Evolutionary conservation across 108 stramenopile species (phyloP).

Genomic region (Cyclostephanos invisitatus): DNA sequence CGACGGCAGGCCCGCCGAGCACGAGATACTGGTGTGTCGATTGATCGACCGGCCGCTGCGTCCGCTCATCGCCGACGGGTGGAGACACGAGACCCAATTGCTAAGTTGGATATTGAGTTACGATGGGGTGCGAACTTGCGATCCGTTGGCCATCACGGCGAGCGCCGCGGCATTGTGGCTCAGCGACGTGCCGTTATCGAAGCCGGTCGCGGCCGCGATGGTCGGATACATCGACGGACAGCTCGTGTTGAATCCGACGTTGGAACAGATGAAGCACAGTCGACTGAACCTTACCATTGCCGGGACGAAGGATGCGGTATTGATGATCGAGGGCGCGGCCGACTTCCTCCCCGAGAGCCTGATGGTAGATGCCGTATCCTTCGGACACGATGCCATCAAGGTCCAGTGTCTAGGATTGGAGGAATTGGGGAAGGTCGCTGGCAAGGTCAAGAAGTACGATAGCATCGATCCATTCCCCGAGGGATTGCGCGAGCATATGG

Average conservation of each 20-base stretch:
- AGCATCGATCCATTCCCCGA: slow-evolving; percentile 50
- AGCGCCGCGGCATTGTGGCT: slow-evolving; percentile 72
- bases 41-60: slow-evolving; percentile 95
- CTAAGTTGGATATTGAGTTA: slow-evolving; percentile 90
- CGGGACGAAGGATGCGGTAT: slow-evolving; percentile 86
- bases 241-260: slow-evolving; percentile 75
- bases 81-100: slow-evolving; percentile 94
- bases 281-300: slow-evolving; percentile 76
- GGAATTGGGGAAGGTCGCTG: slow-evolving; percentile 63
- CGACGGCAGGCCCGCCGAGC: slow-evolving; percentile 88
- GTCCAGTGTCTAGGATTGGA: slow-evolving; percentile 75
- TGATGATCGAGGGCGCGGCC: slow-evolving; percentile 95
- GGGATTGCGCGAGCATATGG: slow-evolving; percentile 62
- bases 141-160: slow-evolving; percentile 79
- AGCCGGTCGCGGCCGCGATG: slow-evolving; percentile 81
- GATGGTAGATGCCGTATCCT: slow-evolving; percentile 83
- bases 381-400: slow-evolving; percentile 83
- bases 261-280: slow-evolving; percentile 68
- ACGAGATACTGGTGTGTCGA: slow-evolving; percentile 89
- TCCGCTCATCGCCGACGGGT: slow-evolving; percentile 88
- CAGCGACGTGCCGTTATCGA: slow-evolving; percentile 70
- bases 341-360: slow-evolving; percentile 86
- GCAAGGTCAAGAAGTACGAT: slow-evolving; percentile 68
- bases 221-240: slow-evolving; percentile 68
- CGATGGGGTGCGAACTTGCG: slow-evolving; percentile 71